Conservation (phyloP, 108 stramenopile genomes). For the Fragilaria crotonensis region DNA sequence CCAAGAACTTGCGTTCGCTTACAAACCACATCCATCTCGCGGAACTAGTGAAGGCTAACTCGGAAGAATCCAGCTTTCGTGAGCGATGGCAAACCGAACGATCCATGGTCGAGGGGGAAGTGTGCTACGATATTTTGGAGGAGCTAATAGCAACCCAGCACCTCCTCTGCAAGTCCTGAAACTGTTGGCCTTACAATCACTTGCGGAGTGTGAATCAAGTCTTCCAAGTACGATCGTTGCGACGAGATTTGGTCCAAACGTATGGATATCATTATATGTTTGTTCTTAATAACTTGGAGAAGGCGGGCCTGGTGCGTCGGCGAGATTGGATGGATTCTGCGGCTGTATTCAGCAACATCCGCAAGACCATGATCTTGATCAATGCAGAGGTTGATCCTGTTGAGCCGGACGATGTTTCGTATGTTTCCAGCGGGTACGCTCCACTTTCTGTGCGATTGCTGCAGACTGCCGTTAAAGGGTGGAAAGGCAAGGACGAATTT, state of each 20-base stretch:
- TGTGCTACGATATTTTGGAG: slow-evolving; percentile 75
- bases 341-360: slow-evolving; percentile 59
- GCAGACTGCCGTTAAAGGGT: slow-evolving; percentile 80
- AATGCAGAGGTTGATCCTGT: slow-evolving; percentile 81
- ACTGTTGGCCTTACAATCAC: slow-evolving; percentile 85
- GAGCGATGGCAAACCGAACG: slow-evolving; percentile 93
- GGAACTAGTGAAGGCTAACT: slow-evolving; percentile 80
- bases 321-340: slow-evolving; percentile 74
- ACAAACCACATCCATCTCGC: slow-evolving; percentile 95
- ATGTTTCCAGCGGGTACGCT: slow-evolving; percentile 90
- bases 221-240: slow-evolving; percentile 80
- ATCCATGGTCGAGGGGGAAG: slow-evolving; percentile 89
- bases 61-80: slow-evolving; percentile 76
- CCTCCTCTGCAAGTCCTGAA: slow-evolving; percentile 67
- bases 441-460: slow-evolving; percentile 86
- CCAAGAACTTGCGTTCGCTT: slow-evolving; percentile 53
- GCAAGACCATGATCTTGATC: slow-evolving; percentile 79
- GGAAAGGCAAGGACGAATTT: slow-evolving; percentile 60
- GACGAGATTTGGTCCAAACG: slow-evolving; percentile 80
- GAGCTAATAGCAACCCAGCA: slow-evolving; percentile 67
- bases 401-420: slow-evolving; percentile 88
- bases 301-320: slow-evolving; percentile 71
- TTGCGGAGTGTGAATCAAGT: slow-evolving; percentile 86
- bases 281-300: slow-evolving; percentile 79
- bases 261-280: slow-evolving; percentile 89